Evolutionary conservation across 768 basidiomycete species (phyloP).

Genomic region (Suillus cothurnatus): DNA sequence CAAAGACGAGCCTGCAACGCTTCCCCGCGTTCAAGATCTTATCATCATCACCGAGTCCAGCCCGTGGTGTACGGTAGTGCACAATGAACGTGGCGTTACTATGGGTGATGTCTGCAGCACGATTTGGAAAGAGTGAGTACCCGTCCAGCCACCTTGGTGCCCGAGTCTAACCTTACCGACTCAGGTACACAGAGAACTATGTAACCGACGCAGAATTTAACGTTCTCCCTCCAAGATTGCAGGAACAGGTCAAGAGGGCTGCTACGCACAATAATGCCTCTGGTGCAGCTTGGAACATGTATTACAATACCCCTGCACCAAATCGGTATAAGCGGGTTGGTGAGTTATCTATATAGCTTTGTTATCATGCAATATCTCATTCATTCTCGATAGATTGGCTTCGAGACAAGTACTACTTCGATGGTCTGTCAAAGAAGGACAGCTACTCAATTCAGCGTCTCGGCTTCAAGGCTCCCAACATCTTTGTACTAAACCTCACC

Average conservation of each 20-base stretch:
- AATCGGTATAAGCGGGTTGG: constrained; percentile 64
- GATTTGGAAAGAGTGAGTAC: constrained; percentile 76
- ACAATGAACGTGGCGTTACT: constrained; percentile 74
- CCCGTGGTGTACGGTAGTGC: constrained; percentile 81
- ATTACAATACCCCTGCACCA: constrained; percentile 47
- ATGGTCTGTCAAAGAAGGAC: constrained; percentile 62
- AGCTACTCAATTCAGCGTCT: constrained; percentile 59
- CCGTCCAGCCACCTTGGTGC: background rate
- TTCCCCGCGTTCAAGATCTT: constrained; percentile 64
- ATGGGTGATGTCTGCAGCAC: constrained; percentile 70
- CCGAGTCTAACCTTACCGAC: constrained; percentile 13
- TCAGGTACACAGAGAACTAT: constrained; percentile 67
- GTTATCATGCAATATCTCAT: constrained; percentile 5
- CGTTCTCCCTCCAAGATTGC: constrained; percentile 59
- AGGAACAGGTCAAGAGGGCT: constrained; percentile 71
- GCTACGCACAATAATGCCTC: constrained; percentile 42
- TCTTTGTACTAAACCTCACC: constrained; percentile 70
- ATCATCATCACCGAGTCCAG: constrained; percentile 60
- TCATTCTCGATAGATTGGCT: constrained; percentile 62
- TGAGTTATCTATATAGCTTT: constrained; percentile 35
- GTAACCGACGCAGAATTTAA: constrained; percentile 69
- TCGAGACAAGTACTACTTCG: constrained; percentile 71
- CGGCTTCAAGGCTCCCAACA: constrained; percentile 78
- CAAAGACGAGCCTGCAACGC: constrained; percentile 67
- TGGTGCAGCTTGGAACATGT: constrained; percentile 44